Evolutionary conservation across 2,329 filamentous ascomycete genomes (phyloP), one percentile per base, ranked within the genome.

Genomic region (Colletotrichum sp.): DNA sequence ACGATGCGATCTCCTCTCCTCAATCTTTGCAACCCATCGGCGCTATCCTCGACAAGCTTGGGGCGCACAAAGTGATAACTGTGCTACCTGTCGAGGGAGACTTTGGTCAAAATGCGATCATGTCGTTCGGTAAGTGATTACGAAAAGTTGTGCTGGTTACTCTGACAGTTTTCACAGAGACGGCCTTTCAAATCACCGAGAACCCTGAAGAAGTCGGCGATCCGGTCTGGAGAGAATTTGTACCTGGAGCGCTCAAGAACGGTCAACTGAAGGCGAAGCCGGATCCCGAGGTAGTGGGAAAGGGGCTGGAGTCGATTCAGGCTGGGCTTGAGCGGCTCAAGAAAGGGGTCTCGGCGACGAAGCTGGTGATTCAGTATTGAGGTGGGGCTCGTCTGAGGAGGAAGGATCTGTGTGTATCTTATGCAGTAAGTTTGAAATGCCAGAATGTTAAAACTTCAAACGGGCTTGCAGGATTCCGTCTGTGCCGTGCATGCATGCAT

Each of bases 301-400:
- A 55, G 10, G 61, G 72, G 2, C 18, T 72, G 34, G 61, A 71
- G n/a, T 39, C 60, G 34, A 66, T 71, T 5, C 69, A 75, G 22
- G 28, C 6, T 6, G 62, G 62, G 16, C 36, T 68, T 18, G 64
- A 65, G 7, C 34, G 8, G 15, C 25, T 73, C 15, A 74, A 60
- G 56, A 28, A 65, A 8, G 62, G 55, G 13, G 58, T 69, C 18
- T 74, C 73, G 4, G 58, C 65, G 28, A 64, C 8, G 25, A 66
- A 70, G 65, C 28, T 66, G 12, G 65, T 55, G 25, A 43, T 64
- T 27, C 36, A 36, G 9, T 70, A 32, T 5, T 70, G 16, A 43
- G n/a, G 39, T 15, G 16, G 61, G 9, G n/a, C 34, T 3, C 34
- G 28, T 22, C 27, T 13, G 16, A 61, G 18, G 10, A 5, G 3